Base-by-base conservation (phyloP, 495 filamentous ascomycete genomes). In the Penicillium antarcticum region DNA sequence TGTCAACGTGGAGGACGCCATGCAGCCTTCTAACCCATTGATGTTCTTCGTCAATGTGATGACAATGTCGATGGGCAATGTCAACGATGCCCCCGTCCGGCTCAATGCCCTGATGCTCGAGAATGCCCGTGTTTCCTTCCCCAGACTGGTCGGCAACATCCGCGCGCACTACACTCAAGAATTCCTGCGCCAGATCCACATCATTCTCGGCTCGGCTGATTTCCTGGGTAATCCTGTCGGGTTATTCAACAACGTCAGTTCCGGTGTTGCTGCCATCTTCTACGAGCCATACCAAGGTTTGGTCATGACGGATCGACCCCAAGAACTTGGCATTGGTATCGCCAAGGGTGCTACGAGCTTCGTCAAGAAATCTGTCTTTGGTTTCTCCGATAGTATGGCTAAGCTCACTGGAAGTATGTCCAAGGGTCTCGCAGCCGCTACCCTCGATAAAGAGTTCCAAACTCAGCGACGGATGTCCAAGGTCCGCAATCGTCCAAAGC, bases 221-320 rank as follows among this genome's bases (percentile, higher is more conserved):
- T 96, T 98, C 80, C 77, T 98, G n/a, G 94, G 94, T 31, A 98
- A 98, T 62, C 94, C 94, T 0, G 94, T 98, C 34, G 94, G 94
- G 34, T 77, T 98, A 34, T 98, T 98, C 81, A 97, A 95, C 73
- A 98, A 92, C 58, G 86, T 98, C 72, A 95, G 89, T 68, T 97
- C 94, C 33, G 94, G 94, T 43, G 88, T 98, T 31, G 89, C 89
- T 17, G 94, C 95, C 59, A 96, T 98, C 60, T 98, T 98, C 76
- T 98, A 98, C 71, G 94, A 97, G 65, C 94, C 94, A 16, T 97
- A 97, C 66, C 94, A 98, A 75, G 94, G 94, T 21, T 79, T 98
- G 48, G 92, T 97, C 63, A 92, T 92, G 86, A 95, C 91, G 0
- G 95, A 98, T 62, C 78, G 86, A 44, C 94, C 94, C 16, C 91